Conservation (phyloP, 352 stramenopile genomes). For the Pythium aphanidermatum region DNA sequence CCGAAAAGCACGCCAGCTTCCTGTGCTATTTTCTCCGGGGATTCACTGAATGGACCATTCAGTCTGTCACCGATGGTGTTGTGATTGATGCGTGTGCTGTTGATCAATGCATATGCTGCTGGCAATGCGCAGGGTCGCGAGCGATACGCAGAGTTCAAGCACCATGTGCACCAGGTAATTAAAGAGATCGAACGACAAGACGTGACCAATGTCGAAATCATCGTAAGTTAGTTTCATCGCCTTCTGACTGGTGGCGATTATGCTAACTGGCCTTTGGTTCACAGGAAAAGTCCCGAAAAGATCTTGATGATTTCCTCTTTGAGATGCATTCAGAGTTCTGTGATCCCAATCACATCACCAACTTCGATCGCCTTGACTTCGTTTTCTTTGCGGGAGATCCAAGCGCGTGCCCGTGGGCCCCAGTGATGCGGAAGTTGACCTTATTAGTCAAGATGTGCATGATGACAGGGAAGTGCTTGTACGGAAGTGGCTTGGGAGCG, state of each 20-base stretch:
- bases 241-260: background rate
- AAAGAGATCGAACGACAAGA: conserved; percentile 54
- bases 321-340: conserved; percentile 68
- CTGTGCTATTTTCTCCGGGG: conserved; percentile 21
- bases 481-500: conserved; percentile 53
- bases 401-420: conserved; percentile 56
- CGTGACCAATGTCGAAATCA: conserved; percentile 50
- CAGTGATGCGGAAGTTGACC: conserved; percentile 50
- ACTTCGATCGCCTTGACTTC: conserved; percentile 80
- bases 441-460: conserved; percentile 82
- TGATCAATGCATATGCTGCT: conserved; percentile 59
- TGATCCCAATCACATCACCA: conserved; percentile 56
- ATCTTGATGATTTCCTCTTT: conserved; percentile 71
- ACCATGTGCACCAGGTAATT: conserved; percentile 39
- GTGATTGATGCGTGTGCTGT: conserved; percentile 55
- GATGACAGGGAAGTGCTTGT: conserved; percentile 84
- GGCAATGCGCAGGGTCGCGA: conserved; percentile 36
- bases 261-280: background rate
- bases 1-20: no score
- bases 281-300: conserved; percentile 52
- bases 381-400: conserved; percentile 69
- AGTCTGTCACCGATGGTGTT: background rate
- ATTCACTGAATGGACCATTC: background rate
- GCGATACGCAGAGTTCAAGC: conserved; percentile 44
- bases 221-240: conserved; percentile 28